phyloP scores from a whole-genome alignment of 192 early-diverging fungal genomes.

The Coemansia sp. region DNA sequence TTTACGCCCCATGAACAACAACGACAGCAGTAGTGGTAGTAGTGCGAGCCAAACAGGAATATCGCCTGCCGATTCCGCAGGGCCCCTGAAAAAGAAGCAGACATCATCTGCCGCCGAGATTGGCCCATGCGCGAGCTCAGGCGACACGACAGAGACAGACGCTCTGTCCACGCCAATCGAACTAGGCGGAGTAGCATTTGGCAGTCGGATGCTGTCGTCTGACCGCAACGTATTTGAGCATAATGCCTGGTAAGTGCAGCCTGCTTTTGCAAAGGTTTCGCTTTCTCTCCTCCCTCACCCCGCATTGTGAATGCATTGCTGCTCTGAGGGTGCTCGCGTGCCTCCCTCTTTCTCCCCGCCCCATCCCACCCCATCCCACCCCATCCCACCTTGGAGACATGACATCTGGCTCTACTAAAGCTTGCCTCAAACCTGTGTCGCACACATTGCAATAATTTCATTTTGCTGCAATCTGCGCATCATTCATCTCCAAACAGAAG shows the following conservation, averaged over 20 bases:
- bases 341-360: neutral
- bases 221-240: slow-evolving; percentile 81
- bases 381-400: neutral
- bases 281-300: neutral
- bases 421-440: neutral
- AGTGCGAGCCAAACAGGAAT: neutral
- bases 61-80: slow-evolving; percentile 3
- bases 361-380: too few species aligned
- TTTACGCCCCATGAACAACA: slow-evolving; percentile 7
- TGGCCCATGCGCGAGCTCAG: slow-evolving; percentile 16
- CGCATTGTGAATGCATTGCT: neutral
- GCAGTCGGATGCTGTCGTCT: slow-evolving; percentile 73
- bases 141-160: slow-evolving; percentile 11
- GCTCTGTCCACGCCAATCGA: neutral
- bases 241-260: slow-evolving; percentile 84
- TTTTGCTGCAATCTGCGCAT: neutral
- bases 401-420: neutral
- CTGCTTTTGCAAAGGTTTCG: slow-evolving; percentile 5
- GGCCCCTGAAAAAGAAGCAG: slow-evolving; percentile 41
- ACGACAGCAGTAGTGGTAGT: neutral
- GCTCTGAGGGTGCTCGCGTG: neutral
- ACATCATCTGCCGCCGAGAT: slow-evolving; percentile 44
- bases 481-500: neutral
- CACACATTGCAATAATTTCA: neutral
- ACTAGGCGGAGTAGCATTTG: slow-evolving; percentile 58